These are phyloP conservation scores for Spathaspora gorwiae DNA, from an alignment of 805 yeast species.

Conservation along the genomic window DNA sequence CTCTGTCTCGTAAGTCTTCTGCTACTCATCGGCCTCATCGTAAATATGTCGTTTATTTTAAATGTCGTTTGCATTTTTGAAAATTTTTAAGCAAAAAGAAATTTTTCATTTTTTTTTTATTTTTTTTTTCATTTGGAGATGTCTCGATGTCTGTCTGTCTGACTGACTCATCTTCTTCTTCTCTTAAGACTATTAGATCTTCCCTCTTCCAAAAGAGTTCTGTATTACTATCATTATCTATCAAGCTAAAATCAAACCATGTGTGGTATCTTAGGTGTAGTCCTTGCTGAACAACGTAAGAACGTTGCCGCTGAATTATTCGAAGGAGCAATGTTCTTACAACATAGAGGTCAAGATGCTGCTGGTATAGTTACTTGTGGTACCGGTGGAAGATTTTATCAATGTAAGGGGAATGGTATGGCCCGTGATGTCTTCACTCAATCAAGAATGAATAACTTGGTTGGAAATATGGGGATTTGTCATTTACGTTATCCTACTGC, in stretches of 20 bases:
- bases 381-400: constrained; percentile 85
- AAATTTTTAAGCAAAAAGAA: neutral
- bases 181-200: neutral
- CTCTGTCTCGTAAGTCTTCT: no score
- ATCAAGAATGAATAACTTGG: constrained; percentile 67
- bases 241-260: constrained; percentile 31
- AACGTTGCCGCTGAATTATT: constrained; percentile 85
- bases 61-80: no score
- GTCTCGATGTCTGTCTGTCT: no score
- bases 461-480: constrained; percentile 93
- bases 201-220: neutral
- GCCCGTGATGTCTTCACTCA: constrained; percentile 95
- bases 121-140: no score
- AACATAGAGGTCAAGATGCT: constrained; percentile 98
- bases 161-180: neutral
- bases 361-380: constrained; percentile 99
- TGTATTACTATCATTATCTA: no score
- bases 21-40: no score
- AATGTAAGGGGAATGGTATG: constrained; percentile 98
- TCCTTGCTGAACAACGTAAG: constrained; percentile 66
- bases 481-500: constrained; percentile 97
- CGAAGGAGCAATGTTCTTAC: constrained; percentile 89
- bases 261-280: constrained; percentile 95
- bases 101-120: no score
- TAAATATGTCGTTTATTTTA: no score